A percentile compares a stretch with the other conserved stretches of the same genome.
Conservation (phyloP, 768 basidiomycete genomes). For the Phaeotremella skinneri region DNA sequence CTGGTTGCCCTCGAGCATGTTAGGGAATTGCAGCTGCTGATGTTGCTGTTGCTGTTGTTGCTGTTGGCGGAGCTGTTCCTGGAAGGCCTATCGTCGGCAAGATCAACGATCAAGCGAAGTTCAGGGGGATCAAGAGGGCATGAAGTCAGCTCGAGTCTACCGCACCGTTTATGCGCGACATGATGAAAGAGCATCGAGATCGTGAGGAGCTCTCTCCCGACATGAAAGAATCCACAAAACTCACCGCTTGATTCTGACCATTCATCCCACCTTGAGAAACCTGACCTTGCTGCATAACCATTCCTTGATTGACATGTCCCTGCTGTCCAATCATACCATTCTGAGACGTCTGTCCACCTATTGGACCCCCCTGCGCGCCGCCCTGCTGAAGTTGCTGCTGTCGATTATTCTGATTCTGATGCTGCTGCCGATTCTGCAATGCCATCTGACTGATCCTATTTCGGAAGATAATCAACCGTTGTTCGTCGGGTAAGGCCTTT, state of each 20-base stretch:
- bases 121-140: no score
- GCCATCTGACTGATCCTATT: conserved; percentile 13
- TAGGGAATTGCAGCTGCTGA: conserved; percentile 21
- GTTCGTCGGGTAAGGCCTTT: conserved; percentile 16
- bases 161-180: no score
- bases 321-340: no score
- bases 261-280: background rate
- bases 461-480: conserved; percentile 16
- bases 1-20: conserved; percentile 23
- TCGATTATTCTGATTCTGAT: conserved; percentile 2
- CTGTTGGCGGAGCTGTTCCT: conserved; percentile 1
- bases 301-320: conserved; percentile 4
- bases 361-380: background rate
- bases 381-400: conserved; percentile 13
- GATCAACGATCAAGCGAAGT: background rate
- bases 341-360: background rate
- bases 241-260: conserved; percentile 7
- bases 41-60: conserved; percentile 25
- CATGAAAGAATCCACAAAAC: background rate
- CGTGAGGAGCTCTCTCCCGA: no score
- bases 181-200: no score
- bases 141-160: no score
- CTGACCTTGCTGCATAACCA: background rate
- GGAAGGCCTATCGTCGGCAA: background rate
- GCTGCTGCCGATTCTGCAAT: background rate